Percentiles rank a stretch among this genome's conserved stretches.
These are phyloP conservation scores for Alternaria gaisen DNA, from an alignment of 2,329 filamentous ascomycete genomes.

Conservation along the genomic window DNA sequence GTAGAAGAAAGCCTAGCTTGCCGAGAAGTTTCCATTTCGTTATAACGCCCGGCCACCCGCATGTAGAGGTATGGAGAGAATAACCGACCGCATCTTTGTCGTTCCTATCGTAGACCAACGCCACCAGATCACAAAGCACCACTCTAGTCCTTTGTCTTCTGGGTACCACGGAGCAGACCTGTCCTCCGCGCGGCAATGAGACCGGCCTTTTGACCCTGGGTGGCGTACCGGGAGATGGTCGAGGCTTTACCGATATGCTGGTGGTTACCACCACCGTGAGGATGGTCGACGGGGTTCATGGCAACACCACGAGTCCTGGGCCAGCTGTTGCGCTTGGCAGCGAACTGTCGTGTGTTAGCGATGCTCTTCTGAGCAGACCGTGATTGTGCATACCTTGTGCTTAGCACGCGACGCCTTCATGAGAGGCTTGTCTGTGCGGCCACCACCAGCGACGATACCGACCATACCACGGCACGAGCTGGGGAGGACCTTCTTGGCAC, in stretches of 20 bases:
- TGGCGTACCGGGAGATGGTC: constrained; percentile 97
- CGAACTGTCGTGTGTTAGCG: constrained; percentile 68
- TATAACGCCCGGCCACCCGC: constrained; percentile 51
- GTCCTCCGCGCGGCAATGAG: constrained; percentile 99
- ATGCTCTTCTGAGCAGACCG: background rate
- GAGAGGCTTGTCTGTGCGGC: constrained; percentile 99
- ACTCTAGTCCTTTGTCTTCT: constrained; percentile 92
- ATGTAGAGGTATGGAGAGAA: constrained; percentile 50
- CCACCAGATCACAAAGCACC: constrained; percentile 37
- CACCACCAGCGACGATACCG: constrained; percentile 98
- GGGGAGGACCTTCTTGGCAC: constrained; percentile 98
- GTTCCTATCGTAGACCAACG: constrained; percentile 36
- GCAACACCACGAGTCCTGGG: constrained; percentile 99
- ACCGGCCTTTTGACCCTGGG: constrained; percentile 99
- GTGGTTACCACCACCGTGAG: constrained; percentile 87
- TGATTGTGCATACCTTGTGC: constrained; percentile 71
- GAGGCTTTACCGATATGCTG: constrained; percentile 99
- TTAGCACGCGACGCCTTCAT: constrained; percentile 99
- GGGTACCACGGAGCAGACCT: constrained; percentile 99
- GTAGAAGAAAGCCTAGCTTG: constrained; percentile 41
- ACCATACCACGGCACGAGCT: constrained; percentile 96
- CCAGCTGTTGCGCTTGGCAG: constrained; percentile 99
- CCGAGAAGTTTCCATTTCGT: constrained; percentile 43
- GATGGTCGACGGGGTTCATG: constrained; percentile 99
- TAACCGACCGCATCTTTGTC: constrained; percentile 47